Evolutionary conservation across 2,329 filamentous ascomycete species (phyloP).

Genomic region (Parastagonospora avenae): DNA sequence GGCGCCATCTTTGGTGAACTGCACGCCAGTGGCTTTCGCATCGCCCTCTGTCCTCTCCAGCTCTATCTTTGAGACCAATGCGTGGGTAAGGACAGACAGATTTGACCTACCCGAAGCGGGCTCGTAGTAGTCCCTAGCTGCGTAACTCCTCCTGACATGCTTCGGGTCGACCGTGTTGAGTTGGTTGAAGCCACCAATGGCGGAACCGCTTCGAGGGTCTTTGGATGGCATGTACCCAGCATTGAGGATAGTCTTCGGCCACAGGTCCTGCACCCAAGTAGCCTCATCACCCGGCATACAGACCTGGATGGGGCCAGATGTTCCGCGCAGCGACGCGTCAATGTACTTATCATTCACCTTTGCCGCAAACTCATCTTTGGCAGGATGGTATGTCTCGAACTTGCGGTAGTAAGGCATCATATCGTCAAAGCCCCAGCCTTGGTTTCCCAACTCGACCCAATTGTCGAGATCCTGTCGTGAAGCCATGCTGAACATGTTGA

Average conservation of each 20-base stretch:
- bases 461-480: slow-evolving; percentile 42
- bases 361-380: slow-evolving; percentile 19
- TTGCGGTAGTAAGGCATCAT: slow-evolving; percentile 45
- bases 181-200: slow-evolving; percentile 40
- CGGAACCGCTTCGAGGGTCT: slow-evolving; percentile 33
- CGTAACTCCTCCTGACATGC: slow-evolving; percentile 39
- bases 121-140: slow-evolving; percentile 45
- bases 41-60: slow-evolving; percentile 50
- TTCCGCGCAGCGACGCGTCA: slow-evolving; percentile 28
- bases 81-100: slow-evolving; percentile 55
- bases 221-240: slow-evolving; percentile 28
- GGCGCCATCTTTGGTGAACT: slow-evolving; percentile 47
- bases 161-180: slow-evolving; percentile 32
- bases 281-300: slow-evolving; percentile 29
- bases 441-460: slow-evolving; percentile 49
- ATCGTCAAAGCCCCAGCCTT: slow-evolving; percentile 44
- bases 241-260: slow-evolving; percentile 33
- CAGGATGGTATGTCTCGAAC: slow-evolving; percentile 40
- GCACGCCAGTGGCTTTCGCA: slow-evolving; percentile 44
- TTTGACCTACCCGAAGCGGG: slow-evolving; percentile 50
- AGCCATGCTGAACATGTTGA: slow-evolving; percentile 36
- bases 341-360: slow-evolving; percentile 34
- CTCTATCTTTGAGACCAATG: slow-evolving; percentile 54
- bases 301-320: slow-evolving; percentile 30
- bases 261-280: slow-evolving; percentile 29